phyloP scores from a whole-genome alignment of 1,284 basidiomycete species.

The Sphaerobolus stellatus region DNA sequence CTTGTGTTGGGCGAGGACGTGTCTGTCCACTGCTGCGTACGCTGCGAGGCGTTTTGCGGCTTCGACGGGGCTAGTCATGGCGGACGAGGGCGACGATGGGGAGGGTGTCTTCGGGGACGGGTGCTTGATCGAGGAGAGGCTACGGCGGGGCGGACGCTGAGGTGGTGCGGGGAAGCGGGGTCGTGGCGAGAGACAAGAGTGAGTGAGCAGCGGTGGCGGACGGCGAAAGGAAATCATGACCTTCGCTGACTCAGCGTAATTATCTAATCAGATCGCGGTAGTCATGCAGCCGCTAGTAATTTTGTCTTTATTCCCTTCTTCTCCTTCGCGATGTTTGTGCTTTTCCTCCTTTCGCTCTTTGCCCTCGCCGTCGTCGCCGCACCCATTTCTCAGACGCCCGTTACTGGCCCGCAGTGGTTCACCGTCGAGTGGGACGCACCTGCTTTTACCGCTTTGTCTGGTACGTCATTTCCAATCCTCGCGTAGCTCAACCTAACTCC shows the following conservation, averaged over 20 bases:
- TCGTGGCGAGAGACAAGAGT: too few species aligned
- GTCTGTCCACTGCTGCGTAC: constrained; percentile 90
- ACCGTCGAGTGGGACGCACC: background rate
- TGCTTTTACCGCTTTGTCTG: background rate
- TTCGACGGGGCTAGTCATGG: constrained; percentile 51
- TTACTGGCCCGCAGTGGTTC: background rate
- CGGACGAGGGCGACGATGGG: background rate
- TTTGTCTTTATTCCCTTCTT: too few species aligned
- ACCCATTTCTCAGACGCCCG: background rate
- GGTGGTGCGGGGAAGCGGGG: too few species aligned
- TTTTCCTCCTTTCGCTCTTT: background rate
- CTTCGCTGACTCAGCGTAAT: too few species aligned
- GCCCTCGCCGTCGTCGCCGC: background rate
- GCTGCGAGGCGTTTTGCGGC: constrained; percentile 89
- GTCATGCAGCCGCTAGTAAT: too few species aligned
- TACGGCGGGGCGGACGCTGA: too few species aligned
- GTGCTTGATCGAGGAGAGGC: too few species aligned
- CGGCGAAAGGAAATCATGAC: too few species aligned
- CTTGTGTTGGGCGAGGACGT: constrained; percentile 82
- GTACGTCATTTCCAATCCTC: background rate
- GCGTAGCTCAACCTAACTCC: background rate
- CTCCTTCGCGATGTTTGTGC: too few species aligned
- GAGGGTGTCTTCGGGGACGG: too few species aligned
- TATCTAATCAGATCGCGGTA: too few species aligned
- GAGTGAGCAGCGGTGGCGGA: too few species aligned